Conservation (phyloP, 2,329 filamentous ascomycete species). For the Arthrobotrys sinensis region DNA sequence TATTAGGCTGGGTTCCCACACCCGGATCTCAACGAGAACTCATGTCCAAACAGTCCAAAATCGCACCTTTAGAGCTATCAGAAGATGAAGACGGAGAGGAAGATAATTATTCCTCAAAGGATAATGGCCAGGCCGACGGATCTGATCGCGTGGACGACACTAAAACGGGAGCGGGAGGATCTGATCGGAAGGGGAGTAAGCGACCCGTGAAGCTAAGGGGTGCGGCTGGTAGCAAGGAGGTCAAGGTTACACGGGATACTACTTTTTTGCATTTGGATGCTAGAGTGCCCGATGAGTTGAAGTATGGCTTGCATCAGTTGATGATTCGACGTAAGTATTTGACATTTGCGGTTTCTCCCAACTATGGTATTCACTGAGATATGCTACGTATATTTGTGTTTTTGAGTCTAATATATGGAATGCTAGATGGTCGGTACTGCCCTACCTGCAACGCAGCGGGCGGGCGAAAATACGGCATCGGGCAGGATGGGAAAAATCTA, state of each 20-base stretch:
- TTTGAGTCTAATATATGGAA: not conserved
- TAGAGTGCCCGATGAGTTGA: constrained; percentile 70
- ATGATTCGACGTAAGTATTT: constrained; percentile 69
- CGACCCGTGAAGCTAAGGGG: constrained; percentile 13
- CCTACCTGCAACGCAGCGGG: constrained; percentile 56
- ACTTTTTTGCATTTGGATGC: constrained; percentile 72
- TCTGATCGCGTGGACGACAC: constrained; percentile 20
- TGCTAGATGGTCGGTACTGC: constrained; percentile 56
- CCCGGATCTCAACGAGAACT: constrained; percentile 45
- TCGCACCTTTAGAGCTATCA: constrained; percentile 23
- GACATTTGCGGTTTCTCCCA: no score
- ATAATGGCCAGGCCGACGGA: constrained; percentile 5
- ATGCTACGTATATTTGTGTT: not conserved
- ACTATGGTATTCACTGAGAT: no score
- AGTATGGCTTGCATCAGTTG: constrained; percentile 73
- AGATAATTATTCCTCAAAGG: not conserved
- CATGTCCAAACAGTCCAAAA: constrained; percentile 36
- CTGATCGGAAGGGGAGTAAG: constrained; percentile 25
- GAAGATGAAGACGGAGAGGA: constrained; percentile 17
- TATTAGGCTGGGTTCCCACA: constrained; percentile 71
- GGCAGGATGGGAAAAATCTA: constrained; percentile 43
- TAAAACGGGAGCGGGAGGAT: constrained; percentile 11
- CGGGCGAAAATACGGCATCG: constrained; percentile 50
- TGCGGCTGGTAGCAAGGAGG: not conserved
- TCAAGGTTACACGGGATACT: constrained; percentile 67